Conservation (phyloP, 129 eudicot species). For the Flaveria robusta region DNA sequence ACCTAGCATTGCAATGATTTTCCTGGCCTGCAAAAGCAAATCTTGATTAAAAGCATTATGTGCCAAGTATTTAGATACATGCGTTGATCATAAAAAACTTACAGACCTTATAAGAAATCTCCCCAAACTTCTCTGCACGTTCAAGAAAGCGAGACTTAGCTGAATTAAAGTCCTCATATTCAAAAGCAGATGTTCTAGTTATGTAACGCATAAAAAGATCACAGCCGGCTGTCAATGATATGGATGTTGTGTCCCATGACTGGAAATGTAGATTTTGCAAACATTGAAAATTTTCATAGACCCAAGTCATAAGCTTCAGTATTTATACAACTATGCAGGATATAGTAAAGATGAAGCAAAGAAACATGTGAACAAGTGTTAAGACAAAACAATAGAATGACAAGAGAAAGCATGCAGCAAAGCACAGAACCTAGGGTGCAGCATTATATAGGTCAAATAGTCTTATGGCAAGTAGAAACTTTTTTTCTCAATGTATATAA, state of each 20-base stretch:
- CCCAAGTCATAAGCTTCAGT: slow-evolving; percentile 17
- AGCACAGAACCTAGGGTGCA: not conserved
- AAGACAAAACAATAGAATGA: not conserved
- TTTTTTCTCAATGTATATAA: not conserved
- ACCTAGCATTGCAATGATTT: slow-evolving; percentile 87
- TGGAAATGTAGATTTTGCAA: slow-evolving; percentile 30
- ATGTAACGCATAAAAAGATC: slow-evolving; percentile 98
- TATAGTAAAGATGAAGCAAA: not conserved
- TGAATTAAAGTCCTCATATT: slow-evolving; percentile 84
- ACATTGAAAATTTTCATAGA: not conserved
- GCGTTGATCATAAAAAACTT: not conserved
- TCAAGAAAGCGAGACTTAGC: slow-evolving; percentile 94
- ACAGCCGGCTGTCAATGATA: slow-evolving; percentile 97
- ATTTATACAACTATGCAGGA: slow-evolving; percentile 8
- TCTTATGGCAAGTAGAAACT: not conserved
- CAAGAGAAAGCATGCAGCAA: not conserved
- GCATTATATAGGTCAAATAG: not conserved
- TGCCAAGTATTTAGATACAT: not conserved
- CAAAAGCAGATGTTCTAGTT: slow-evolving; percentile 91
- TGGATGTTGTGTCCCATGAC: slow-evolving; percentile 97
- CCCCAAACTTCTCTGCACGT: slow-evolving; percentile 98
- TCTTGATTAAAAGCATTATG: slow-evolving; percentile 6
- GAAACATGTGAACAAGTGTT: not conserved
- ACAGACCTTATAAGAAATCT: slow-evolving; percentile 84
- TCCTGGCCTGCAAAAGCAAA: slow-evolving; percentile 66